Conservation (phyloP, 2,329 filamentous ascomycete genomes). For the Talaromyces rugulosus region DNA sequence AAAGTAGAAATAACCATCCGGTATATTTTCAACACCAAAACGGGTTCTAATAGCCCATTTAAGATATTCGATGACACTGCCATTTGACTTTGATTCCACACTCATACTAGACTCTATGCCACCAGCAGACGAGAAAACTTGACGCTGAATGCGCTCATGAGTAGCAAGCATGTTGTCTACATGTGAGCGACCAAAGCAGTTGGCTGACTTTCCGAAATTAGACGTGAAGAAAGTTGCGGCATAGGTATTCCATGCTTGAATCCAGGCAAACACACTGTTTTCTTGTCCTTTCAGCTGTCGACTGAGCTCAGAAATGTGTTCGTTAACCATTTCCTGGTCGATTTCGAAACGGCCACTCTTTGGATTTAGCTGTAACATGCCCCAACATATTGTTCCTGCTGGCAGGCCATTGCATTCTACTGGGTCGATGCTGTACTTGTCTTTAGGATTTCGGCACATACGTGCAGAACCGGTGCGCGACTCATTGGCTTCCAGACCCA, state of each 20-base stretch:
- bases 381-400: constrained; percentile 48
- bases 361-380: constrained; percentile 54
- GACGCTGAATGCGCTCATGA: constrained; percentile 48
- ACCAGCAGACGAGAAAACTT: constrained; percentile 40
- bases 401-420: neutral
- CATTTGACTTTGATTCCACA: neutral
- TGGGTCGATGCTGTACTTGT: neutral
- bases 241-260: constrained; percentile 59
- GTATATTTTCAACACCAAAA: constrained; percentile 47
- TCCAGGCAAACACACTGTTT: constrained; percentile 52
- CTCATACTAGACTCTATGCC: constrained; percentile 15
- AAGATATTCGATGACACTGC: constrained; percentile 40
- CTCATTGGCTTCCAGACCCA: neutral
- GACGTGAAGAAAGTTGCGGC: constrained; percentile 53
- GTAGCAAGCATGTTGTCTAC: constrained; percentile 53
- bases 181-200: constrained; percentile 52
- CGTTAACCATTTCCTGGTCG: constrained; percentile 54
- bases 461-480: neutral
- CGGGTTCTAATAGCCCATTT: constrained; percentile 49
- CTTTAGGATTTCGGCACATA: neutral
- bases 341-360: constrained; percentile 54
- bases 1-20: constrained; percentile 51
- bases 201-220: constrained; percentile 54
- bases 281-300: constrained; percentile 53
- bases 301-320: constrained; percentile 56